These are phyloP conservation scores for Basipetospora sp. DNA, from an alignment of 2,329 filamentous ascomycete genomes.

Conservation along the genomic window DNA sequence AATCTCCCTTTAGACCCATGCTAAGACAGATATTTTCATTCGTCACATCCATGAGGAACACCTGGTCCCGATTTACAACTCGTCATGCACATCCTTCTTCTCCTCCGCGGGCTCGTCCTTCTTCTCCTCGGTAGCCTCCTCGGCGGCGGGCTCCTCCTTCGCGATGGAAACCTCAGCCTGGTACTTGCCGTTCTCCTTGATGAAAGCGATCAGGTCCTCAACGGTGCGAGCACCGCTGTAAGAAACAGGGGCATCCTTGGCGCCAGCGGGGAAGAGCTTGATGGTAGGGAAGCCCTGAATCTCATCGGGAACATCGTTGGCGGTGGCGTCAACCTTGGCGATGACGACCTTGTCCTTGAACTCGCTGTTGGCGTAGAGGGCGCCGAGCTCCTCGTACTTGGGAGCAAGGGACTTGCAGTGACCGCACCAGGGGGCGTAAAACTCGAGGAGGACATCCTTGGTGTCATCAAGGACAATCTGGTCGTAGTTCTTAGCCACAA, in stretches of 20 bases:
- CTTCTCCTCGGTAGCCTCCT: constrained; percentile 36
- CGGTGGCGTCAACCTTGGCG: constrained; percentile 92
- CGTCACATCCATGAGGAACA: constrained; percentile 1
- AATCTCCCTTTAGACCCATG: constrained; percentile 3
- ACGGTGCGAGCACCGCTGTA: constrained; percentile 80
- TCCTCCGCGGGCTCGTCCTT: constrained; percentile 28
- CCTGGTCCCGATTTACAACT: constrained; percentile 50
- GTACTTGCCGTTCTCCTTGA: constrained; percentile 90
- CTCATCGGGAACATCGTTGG: constrained; percentile 93
- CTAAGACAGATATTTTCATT: no score
- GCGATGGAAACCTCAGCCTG: constrained; percentile 51
- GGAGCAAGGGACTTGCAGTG: constrained; percentile 98
- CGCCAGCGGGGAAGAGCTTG: constrained; percentile 87
- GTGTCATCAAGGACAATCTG: constrained; percentile 79
- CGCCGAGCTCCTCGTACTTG: constrained; percentile 84
- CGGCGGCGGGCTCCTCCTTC: constrained; percentile 39
- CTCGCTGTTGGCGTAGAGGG: constrained; percentile 61
- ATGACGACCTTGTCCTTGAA: constrained; percentile 76
- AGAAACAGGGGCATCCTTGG: constrained; percentile 70
- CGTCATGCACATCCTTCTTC: constrained; percentile 48
- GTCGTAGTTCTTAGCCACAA: constrained; percentile 90
- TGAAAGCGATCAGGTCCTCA: constrained; percentile 81
- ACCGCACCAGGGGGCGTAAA: constrained; percentile 98
- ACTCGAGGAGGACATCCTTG: constrained; percentile 96
- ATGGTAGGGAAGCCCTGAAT: constrained; percentile 97